Evolutionary conservation across 345 rosid genomes (phyloP), one percentile per base, ranked within the genome.

Genomic region (Balakata baccata): DNA sequence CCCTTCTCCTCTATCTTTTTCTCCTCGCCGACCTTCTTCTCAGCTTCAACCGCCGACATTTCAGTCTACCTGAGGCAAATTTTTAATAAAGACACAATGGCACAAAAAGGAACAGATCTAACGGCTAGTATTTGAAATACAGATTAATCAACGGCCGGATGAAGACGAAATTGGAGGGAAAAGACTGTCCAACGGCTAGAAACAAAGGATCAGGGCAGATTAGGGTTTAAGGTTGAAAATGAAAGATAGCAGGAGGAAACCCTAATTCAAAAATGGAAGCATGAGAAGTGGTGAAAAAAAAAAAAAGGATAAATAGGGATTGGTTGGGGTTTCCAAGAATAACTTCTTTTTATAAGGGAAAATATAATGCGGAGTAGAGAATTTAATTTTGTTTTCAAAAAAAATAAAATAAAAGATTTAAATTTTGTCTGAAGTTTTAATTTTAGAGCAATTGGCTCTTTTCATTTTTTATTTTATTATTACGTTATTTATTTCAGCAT

Each of bases 111-210:
- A 62, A 20, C 68, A 76, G 85, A 86, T 89, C 89, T 73, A 84
- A 84, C 81, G 85, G 88, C 74, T 77, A 69, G 73, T 53, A 74
- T 83, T 87, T 81, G 77, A 87, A 80, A 81, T 20, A 45, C 0
- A 59, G 62, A 39, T 3, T 3, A 56, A 59, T 38, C 64, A 85
- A 80, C 77, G 87, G 83, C 45, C 61, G 37, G 66, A 69, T 16
- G 47, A 49, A 38, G 83, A 8, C 20, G 22, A 85, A 85, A 81
- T n/a, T 83, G 95, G 97, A 93, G 93, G 95, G 97, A 93, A 43
- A 89, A 76, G 22, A 8, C 68, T 10, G 11, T 8, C 38, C 56
- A 87, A 83, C 89, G 89, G 86, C 84, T 87, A 85, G 84, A 77
- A 8, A 54, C 29, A 20, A 70, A 72, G 39, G 86, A 83, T 81